Evolutionary conservation across 1,139 yeast species (phyloP).

Genomic region (Blastobotrys capitulatus): DNA sequence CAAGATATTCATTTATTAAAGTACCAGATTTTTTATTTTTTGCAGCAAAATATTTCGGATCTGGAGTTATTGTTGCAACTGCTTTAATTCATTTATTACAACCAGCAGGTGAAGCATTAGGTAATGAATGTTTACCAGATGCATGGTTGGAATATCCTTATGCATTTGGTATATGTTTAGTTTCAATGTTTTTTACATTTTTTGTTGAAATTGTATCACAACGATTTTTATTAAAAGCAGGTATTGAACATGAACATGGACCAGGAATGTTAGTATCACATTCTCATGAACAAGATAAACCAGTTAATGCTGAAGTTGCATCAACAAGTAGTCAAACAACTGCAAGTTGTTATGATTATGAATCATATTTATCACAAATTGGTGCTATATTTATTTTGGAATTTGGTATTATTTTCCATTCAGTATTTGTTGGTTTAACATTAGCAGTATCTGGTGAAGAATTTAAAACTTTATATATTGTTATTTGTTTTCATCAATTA

Average conservation of each 20-base stretch:
- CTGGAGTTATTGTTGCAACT: constrained; percentile 89
- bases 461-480: constrained; percentile 70
- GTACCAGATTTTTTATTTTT: constrained; percentile 58
- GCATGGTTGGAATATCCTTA: constrained; percentile 53
- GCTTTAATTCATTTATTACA: constrained; percentile 79
- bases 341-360: background rate
- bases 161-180: constrained; percentile 56
- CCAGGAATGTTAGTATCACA: constrained; percentile 20
- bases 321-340: background rate
- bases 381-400: constrained; percentile 60
- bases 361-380: constrained; percentile 33
- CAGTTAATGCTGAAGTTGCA: constrained; percentile 3
- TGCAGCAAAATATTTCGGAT: constrained; percentile 77
- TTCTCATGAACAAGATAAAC: background rate
- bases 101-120: constrained; percentile 62
- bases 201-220: constrained; percentile 28
- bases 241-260: constrained; percentile 26
- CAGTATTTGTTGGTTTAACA: constrained; percentile 71
- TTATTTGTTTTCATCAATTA: constrained; percentile 82
- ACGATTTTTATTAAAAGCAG: constrained; percentile 25
- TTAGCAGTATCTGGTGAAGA: constrained; percentile 71
- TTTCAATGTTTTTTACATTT: constrained; percentile 34
- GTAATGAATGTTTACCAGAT: constrained; percentile 50
- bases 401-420: constrained; percentile 77
- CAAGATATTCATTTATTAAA: constrained; percentile 26